Conservation (phyloP, 2,329 filamentous ascomycete species). For the Sordariomycetes sp. region DNA sequence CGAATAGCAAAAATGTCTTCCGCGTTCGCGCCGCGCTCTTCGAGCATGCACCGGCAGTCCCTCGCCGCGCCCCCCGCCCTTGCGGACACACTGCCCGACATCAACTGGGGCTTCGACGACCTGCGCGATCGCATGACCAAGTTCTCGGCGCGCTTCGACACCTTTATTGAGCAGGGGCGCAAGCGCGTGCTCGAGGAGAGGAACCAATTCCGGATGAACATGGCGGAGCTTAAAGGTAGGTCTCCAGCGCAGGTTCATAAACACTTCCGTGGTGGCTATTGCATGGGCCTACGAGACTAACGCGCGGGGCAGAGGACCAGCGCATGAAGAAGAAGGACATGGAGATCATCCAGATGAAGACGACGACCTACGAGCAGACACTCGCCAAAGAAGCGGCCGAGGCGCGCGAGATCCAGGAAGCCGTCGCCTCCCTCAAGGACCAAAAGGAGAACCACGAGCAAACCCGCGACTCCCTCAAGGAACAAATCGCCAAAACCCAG, state of each 20-base stretch:
- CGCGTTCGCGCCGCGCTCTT: constrained; percentile 59
- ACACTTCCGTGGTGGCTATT: not conserved
- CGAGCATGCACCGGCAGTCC: constrained; percentile 47
- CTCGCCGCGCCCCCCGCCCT: constrained; percentile 52
- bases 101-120: constrained; percentile 95
- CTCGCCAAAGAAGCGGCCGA: constrained; percentile 70
- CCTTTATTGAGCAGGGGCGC: constrained; percentile 83
- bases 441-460: constrained; percentile 52
- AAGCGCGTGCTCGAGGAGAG: constrained; percentile 86
- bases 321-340: constrained; percentile 83
- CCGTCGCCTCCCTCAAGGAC: constrained; percentile 45
- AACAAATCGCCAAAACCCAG: constrained; percentile 57
- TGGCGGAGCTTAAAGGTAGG: constrained; percentile 81
- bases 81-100: constrained; percentile 70
- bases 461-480: constrained; percentile 43
- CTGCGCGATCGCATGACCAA: constrained; percentile 89
- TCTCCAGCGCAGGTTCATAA: not conserved
- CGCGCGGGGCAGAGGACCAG: constrained; percentile 60
- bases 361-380: constrained; percentile 58
- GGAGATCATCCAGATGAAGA: constrained; percentile 67
- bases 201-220: constrained; percentile 84
- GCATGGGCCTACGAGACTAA: not conserved
- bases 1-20: constrained; percentile 34
- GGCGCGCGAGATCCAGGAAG: constrained; percentile 60
- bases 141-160: constrained; percentile 84